phyloP scores from a whole-genome alignment of 495 filamentous ascomycete genomes.

The Hypoxylon subgilvum region DNA sequence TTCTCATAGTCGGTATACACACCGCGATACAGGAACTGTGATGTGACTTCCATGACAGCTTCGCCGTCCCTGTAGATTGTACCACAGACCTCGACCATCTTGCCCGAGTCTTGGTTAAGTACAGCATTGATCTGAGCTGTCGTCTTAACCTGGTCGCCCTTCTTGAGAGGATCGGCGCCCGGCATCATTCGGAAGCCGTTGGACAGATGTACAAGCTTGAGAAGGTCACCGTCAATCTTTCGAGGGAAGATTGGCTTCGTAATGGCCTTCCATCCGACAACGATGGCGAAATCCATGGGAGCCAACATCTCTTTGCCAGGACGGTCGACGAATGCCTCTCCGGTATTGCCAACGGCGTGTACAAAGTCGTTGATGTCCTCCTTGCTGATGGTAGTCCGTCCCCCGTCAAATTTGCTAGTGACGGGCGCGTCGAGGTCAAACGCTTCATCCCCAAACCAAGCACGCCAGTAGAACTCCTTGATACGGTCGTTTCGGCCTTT shows the following conservation, averaged over 20 bases:
- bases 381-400: slow-evolving; percentile 79
- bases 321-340: slow-evolving; percentile 96
- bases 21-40: slow-evolving; percentile 95
- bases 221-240: slow-evolving; percentile 89
- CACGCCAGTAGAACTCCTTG: slow-evolving; percentile 96
- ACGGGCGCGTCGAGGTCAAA: slow-evolving; percentile 84
- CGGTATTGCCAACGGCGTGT: slow-evolving; percentile 96
- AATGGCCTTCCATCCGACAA: slow-evolving; percentile 98
- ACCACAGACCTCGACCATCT: slow-evolving; percentile 99
- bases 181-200: slow-evolving; percentile 98
- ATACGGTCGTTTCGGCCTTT: slow-evolving; percentile 90
- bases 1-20: slow-evolving; percentile 92
- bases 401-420: slow-evolving; percentile 86
- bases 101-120: slow-evolving; percentile 96
- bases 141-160: slow-evolving; percentile 89
- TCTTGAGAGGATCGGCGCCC: slow-evolving; percentile 90
- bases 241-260: slow-evolving; percentile 97
- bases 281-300: slow-evolving; percentile 99
- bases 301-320: slow-evolving; percentile 94
- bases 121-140: slow-evolving; percentile 97
- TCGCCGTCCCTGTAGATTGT: slow-evolving; percentile 86
- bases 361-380: slow-evolving; percentile 98
- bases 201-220: slow-evolving; percentile 93
- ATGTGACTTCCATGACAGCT: slow-evolving; percentile 97
- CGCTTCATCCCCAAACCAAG: slow-evolving; percentile 91